phyloP scores from a whole-genome alignment of 345 rosid genomes.

The Lumnitzera littorea region DNA sequence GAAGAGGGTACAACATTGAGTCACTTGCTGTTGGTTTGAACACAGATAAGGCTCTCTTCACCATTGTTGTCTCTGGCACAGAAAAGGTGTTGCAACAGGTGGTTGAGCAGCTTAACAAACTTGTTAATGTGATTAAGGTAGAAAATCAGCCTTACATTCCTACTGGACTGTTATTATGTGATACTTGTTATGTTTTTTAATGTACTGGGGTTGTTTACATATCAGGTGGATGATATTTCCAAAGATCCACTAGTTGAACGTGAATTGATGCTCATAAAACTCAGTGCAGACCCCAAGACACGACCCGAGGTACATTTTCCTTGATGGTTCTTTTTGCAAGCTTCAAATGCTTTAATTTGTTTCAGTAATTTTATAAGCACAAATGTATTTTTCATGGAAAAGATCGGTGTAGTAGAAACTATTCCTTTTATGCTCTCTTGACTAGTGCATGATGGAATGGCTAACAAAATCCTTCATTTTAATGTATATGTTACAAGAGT shows the following conservation, averaged over 20 bases:
- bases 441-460: too few species aligned
- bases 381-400: too few species aligned
- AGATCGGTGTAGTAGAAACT: too few species aligned
- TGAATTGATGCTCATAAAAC: slow-evolving; percentile 86
- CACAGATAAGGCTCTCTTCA: slow-evolving; percentile 89
- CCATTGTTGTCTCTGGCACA: slow-evolving; percentile 85
- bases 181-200: not conserved
- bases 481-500: too few species aligned
- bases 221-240: slow-evolving; percentile 87
- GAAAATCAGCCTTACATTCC: too few species aligned
- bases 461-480: too few species aligned
- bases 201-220: not conserved
- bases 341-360: too few species aligned
- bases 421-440: too few species aligned
- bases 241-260: slow-evolving; percentile 91
- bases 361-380: too few species aligned
- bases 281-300: slow-evolving; percentile 43
- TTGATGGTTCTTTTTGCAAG: too few species aligned
- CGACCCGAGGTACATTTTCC: slow-evolving; percentile 53
- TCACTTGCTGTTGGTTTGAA: slow-evolving; percentile 96
- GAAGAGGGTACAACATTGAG: slow-evolving; percentile 94
- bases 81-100: slow-evolving; percentile 78
- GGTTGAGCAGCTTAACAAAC: slow-evolving; percentile 89
- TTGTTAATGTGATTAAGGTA: slow-evolving; percentile 93
- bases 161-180: too few species aligned